Base-by-base conservation (phyloP, 768 basidiomycete genomes). In the Podaxis carcinomalis region DNA sequence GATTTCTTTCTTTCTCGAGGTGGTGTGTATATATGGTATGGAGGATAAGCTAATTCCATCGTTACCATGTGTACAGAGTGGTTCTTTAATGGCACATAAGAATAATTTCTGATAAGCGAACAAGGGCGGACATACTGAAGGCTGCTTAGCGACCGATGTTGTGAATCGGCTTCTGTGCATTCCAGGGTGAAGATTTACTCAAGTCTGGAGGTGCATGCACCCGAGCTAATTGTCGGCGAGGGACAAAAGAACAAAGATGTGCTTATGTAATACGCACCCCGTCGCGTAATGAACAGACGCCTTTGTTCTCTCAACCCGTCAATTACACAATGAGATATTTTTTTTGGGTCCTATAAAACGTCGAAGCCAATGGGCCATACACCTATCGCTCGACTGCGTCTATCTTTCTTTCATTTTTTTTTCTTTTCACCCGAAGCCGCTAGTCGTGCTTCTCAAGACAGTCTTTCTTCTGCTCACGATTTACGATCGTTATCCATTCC, bases 391-490 rank as follows among this genome's bases (percentile, higher is more conserved):
- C 16, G 56, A 57, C 56, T 51, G 56, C 11, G 56, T 50, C 47
- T 25, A 36, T 32, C 56, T 37, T 35, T 11, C 40, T 51, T 47
- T 25, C 47, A 50, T 21, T 49, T 55, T 50, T 16, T 50, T 50
- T 49, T 36, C 21, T 57, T 36, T 37, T 49, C 9, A n/a, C 25
- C 16, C 46, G 56, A 49, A 42, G 46, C 66, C 71, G 69, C 73
- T 57, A 68, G 69, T 64, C 72, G 72, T 66, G 73, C 72, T 61
- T 63, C 62, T 50, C 55, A 10, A 6, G 9, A 7, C 39, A 47
- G 44, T 23, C 9, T 23, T 11, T 11, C 47, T 49, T 49, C 21
- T 21, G 42, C 14, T 49, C 23, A 49, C 47, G 19, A 49, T 27
- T 27, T 23, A 32, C 32, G 25, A 49, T 27, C 47, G 11, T 13